A percentile compares a stretch with the other conserved stretches of the same genome.
Conservation (phyloP, 2,329 filamentous ascomycete species). For the Harringtonia aguacate region DNA sequence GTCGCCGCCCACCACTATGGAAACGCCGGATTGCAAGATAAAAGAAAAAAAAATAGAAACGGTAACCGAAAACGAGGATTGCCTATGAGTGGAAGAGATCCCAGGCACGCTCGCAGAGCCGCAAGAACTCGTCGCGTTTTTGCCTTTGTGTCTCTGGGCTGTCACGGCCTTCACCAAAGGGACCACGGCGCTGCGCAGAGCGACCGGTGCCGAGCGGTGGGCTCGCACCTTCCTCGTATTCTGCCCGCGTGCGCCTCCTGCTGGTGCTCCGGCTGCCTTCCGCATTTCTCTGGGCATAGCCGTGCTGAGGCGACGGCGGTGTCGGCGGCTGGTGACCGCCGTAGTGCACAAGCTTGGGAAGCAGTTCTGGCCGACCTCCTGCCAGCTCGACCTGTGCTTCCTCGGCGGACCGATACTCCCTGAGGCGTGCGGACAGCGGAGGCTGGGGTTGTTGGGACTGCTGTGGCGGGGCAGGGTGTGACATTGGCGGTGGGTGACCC, state of each 20-base stretch:
- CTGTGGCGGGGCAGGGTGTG: constrained; percentile 13
- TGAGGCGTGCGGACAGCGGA: constrained; percentile 51
- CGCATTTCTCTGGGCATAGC: constrained; percentile 22
- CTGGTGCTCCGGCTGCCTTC: constrained; percentile 48
- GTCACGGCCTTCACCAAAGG: constrained; percentile 72
- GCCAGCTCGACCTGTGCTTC: constrained; percentile 86
- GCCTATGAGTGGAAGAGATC: constrained; percentile 86
- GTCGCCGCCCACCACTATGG: too few species aligned
- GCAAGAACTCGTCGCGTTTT: constrained; percentile 90
- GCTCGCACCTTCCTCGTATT: constrained; percentile 88
- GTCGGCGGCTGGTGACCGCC: constrained; percentile 88
- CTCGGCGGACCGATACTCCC: constrained; percentile 92
- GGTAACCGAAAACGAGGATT: not conserved
- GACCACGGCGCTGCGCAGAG: constrained; percentile 48
- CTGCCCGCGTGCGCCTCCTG: constrained; percentile 70
- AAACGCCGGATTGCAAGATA: too few species aligned
- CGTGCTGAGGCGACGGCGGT: constrained; percentile 67
- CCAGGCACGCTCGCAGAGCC: constrained; percentile 82
- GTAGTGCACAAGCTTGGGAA: constrained; percentile 93
- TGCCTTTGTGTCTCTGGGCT: constrained; percentile 70
- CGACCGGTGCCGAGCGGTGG: constrained; percentile 73
- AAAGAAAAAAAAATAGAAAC: too few species aligned
- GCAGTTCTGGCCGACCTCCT: constrained; percentile 81
- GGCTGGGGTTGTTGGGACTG: constrained; percentile 24
- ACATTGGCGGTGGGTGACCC: constrained; percentile 50